Conservation (phyloP, 768 basidiomycete genomes). For the Russula vinacea region DNA sequence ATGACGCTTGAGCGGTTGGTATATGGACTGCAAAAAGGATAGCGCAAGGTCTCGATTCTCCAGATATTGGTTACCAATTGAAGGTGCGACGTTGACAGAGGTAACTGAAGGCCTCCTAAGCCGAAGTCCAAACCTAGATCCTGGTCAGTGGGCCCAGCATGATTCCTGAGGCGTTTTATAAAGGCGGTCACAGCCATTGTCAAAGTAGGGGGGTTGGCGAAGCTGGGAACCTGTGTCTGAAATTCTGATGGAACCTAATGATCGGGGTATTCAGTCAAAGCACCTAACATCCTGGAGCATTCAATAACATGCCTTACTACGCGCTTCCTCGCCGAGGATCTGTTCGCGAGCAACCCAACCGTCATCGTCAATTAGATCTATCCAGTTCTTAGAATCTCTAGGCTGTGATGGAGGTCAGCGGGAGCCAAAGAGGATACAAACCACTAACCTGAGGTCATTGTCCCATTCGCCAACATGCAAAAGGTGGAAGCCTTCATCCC, state of each 20-base stretch:
- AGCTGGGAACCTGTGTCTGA: slow-evolving; percentile 88
- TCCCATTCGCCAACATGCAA: slow-evolving; percentile 92
- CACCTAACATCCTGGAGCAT: neutral
- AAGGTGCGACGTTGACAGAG: slow-evolving; percentile 38
- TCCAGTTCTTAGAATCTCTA: slow-evolving; percentile 92
- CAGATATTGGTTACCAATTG: slow-evolving; percentile 43
- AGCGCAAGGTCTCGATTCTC: slow-evolving; percentile 59
- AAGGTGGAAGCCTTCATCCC: slow-evolving; percentile 98
- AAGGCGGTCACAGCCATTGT: slow-evolving; percentile 91
- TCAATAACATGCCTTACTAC: slow-evolving; percentile 66
- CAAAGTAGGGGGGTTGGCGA: slow-evolving; percentile 93
- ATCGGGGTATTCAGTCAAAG: slow-evolving; percentile 10
- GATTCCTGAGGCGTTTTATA: slow-evolving; percentile 64
- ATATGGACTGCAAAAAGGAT: slow-evolving; percentile 74
- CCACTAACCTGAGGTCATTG: slow-evolving; percentile 68
- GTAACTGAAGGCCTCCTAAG: slow-evolving; percentile 52
- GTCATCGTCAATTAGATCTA: slow-evolving; percentile 84
- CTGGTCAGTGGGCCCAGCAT: slow-evolving; percentile 48
- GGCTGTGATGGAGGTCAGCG: slow-evolving; percentile 41
- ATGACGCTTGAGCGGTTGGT: slow-evolving; percentile 79
- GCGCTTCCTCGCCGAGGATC: slow-evolving; percentile 93
- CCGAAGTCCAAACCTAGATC: slow-evolving; percentile 66
- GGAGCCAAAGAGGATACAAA: neutral
- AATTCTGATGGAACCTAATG: slow-evolving; percentile 81
- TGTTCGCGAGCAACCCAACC: slow-evolving; percentile 98